Percentiles rank a stretch among this genome's conserved stretches.
Conservation (phyloP, 2,329 filamentous ascomycete genomes). For the Tolypocladium ophioglossoides region DNA sequence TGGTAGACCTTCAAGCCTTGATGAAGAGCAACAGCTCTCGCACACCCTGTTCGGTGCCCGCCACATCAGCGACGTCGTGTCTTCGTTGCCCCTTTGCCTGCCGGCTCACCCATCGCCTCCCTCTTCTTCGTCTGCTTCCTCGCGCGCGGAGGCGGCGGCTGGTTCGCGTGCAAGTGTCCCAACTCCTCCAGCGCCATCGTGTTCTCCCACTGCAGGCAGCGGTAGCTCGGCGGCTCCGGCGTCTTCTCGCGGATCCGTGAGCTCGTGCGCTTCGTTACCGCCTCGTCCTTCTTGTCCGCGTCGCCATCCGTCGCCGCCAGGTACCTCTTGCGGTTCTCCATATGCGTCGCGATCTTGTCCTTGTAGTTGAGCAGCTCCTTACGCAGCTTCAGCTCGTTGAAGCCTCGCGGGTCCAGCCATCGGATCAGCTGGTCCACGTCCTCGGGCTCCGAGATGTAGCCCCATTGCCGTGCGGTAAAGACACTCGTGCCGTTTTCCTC, state of each 20-base stretch:
- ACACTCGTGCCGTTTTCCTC: slow-evolving; percentile 82
- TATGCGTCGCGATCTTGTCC: slow-evolving; percentile 65
- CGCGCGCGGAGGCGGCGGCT: slow-evolving; percentile 38
- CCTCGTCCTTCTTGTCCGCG: slow-evolving; percentile 27
- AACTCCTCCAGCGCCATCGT: slow-evolving; percentile 45
- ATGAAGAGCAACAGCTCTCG: neutral
- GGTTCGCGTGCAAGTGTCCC: slow-evolving; percentile 46
- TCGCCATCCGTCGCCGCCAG: slow-evolving; percentile 30
- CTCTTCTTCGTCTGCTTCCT: slow-evolving; percentile 43
- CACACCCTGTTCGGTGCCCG: neutral
- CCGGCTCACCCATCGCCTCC: slow-evolving; percentile 26
- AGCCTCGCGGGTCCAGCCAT: slow-evolving; percentile 82
- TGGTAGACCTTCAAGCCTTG: neutral
- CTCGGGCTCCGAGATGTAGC: slow-evolving; percentile 74
- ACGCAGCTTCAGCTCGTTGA: slow-evolving; percentile 75
- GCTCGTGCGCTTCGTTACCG: slow-evolving; percentile 30
- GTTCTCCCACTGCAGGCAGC: slow-evolving; percentile 45
- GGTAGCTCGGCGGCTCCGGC: slow-evolving; percentile 33
- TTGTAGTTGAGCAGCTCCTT: slow-evolving; percentile 76
- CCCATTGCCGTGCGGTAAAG: slow-evolving; percentile 73
- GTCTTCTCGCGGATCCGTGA: slow-evolving; percentile 34
- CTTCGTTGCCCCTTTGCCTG: slow-evolving; percentile 17
- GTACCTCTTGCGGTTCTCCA: slow-evolving; percentile 71
- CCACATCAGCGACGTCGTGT: slow-evolving; percentile 14
- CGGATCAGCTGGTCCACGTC: slow-evolving; percentile 68